Percentiles rank a stretch among this genome's conserved stretches.
Evolutionary conservation across 2,329 filamentous ascomycete genomes (phyloP).

Genomic region (Fusarium dlaminii): DNA sequence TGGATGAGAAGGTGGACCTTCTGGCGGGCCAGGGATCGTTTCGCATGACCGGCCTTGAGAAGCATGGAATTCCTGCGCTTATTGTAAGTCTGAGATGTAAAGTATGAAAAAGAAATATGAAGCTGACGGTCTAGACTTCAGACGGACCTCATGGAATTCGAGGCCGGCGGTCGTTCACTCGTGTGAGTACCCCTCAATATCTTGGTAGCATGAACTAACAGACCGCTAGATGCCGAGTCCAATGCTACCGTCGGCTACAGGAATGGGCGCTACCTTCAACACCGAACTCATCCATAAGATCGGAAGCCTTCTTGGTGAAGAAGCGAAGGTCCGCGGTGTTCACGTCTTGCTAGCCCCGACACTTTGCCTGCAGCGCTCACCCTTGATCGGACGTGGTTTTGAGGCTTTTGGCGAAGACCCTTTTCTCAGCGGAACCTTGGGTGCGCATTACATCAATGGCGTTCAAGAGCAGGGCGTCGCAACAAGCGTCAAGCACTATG

Average conservation of each 20-base stretch:
- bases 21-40: constrained; percentile 37
- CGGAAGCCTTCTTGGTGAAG: constrained; percentile 67
- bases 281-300: constrained; percentile 64
- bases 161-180: constrained; percentile 32
- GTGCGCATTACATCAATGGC: constrained; percentile 46
- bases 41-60: constrained; percentile 24
- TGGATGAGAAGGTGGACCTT: constrained; percentile 34
- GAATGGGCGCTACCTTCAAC: constrained; percentile 71
- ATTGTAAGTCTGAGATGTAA: constrained; percentile 7
- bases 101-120: fast-evolving
- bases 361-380: constrained; percentile 54
- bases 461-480: constrained; percentile 52
- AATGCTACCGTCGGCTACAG: constrained; percentile 42
- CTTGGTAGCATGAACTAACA: not conserved
- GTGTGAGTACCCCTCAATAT: not conserved
- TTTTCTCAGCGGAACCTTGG: constrained; percentile 51
- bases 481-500: constrained; percentile 55
- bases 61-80: constrained; percentile 23
- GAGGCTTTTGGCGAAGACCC: constrained; percentile 55
- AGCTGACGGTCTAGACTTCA: constrained; percentile 26
- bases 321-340: constrained; percentile 65
- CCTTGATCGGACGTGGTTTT: constrained; percentile 54
- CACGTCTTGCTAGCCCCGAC: constrained; percentile 63
- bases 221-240: constrained; percentile 51
- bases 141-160: constrained; percentile 39